Percentiles rank a stretch among this genome's conserved stretches.
Conservation (phyloP, 2,329 filamentous ascomycete species). For the Exophiala sp. region DNA sequence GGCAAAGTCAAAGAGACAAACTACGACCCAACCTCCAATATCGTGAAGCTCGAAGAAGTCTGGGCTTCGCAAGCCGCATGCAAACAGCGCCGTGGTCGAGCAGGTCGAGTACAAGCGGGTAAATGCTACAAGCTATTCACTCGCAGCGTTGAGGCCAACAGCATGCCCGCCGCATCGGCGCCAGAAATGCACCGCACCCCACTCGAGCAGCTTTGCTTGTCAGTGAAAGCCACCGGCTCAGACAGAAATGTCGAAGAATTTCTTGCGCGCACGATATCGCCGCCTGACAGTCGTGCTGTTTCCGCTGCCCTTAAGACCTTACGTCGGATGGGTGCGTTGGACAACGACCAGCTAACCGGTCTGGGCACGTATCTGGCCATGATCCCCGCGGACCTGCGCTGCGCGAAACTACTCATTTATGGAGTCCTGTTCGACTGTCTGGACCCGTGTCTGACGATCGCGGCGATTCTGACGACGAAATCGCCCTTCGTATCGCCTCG, state of each 20-base stretch:
- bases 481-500: slow-evolving; percentile 83
- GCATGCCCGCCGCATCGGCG: slow-evolving; percentile 81
- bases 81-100: slow-evolving; percentile 89
- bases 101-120: slow-evolving; percentile 85
- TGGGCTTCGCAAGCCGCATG: slow-evolving; percentile 94
- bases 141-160: slow-evolving; percentile 69
- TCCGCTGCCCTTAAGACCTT: slow-evolving; percentile 78
- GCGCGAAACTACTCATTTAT: slow-evolving; percentile 92
- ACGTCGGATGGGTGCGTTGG: slow-evolving; percentile 77
- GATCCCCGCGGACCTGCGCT: slow-evolving; percentile 89
- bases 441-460: slow-evolving; percentile 82
- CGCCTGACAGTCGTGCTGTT: slow-evolving; percentile 79
- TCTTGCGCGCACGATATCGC: slow-evolving; percentile 80
- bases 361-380: slow-evolving; percentile 90
- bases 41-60: slow-evolving; percentile 88
- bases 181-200: slow-evolving; percentile 92
- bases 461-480: slow-evolving; percentile 77
- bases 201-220: slow-evolving; percentile 88
- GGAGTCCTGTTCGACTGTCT: slow-evolving; percentile 91
- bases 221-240: slow-evolving; percentile 85
- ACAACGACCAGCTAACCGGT: slow-evolving; percentile 79
- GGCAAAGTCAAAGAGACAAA: slow-evolving; percentile 95
- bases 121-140: slow-evolving; percentile 96
- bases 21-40: slow-evolving; percentile 86
- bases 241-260: slow-evolving; percentile 72